phyloP scores from a whole-genome alignment of 139 green algal species.

The Chlorella sp. region DNA sequence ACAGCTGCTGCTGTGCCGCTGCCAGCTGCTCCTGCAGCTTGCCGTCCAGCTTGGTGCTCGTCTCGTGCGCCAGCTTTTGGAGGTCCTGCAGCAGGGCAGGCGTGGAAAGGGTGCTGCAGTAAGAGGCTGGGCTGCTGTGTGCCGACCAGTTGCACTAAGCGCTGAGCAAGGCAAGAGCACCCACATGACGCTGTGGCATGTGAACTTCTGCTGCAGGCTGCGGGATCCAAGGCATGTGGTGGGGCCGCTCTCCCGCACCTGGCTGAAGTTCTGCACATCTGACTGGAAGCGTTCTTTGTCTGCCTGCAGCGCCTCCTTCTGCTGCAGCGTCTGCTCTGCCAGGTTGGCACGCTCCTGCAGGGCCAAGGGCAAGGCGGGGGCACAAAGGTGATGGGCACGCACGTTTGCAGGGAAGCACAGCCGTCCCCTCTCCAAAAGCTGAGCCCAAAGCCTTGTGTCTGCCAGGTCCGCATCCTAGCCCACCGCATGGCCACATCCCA shows the following conservation, averaged over 20 bases:
- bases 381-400: neutral
- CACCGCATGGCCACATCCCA: neutral
- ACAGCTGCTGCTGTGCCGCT: slow-evolving; percentile 7
- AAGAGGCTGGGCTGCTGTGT: neutral
- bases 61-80: slow-evolving; percentile 19
- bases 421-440: no score
- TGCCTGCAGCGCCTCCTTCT: slow-evolving; percentile 13
- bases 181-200: no score
- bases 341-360: slow-evolving; percentile 36
- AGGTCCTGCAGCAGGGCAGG: neutral
- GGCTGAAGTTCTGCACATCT: slow-evolving; percentile 35
- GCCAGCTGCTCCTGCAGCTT: slow-evolving; percentile 31
- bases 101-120: neutral
- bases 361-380: neutral
- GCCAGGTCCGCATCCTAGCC: no score
- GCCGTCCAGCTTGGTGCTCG: slow-evolving; percentile 16
- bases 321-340: slow-evolving; percentile 29
- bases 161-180: neutral
- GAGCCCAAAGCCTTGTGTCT: no score
- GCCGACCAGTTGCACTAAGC: neutral
- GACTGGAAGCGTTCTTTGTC: slow-evolving; percentile 24
- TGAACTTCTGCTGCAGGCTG: no score
- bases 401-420: no score
- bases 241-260: neutral
- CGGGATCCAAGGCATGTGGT: neutral